Base-by-base conservation (phyloP, 768 basidiomycete genomes). In the Lactarius sp. region DNA sequence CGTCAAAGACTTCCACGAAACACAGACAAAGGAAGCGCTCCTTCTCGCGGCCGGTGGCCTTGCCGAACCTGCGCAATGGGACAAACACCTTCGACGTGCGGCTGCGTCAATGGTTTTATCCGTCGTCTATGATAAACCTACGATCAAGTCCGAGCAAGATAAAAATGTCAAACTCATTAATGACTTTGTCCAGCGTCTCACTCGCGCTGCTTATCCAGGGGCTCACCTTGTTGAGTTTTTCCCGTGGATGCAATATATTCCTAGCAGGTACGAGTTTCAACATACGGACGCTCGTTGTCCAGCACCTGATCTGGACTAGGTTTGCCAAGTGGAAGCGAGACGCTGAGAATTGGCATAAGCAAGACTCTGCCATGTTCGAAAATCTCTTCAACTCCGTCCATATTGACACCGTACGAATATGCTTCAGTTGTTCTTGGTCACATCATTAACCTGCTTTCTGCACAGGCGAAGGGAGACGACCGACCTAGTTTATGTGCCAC, bases 131-230 rank as follows among this genome's bases (percentile, higher is more conserved):
- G 68, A 66, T 49, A 33, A 60, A 8, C 61, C 68, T 5, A 61
- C 64, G 2, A 53, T 72, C 18, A 58, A 47, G 31, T 61, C 68
- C 7, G 68, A 69, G 34, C 42, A 56, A 27, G 70, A 70, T 49
- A 53, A 50, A 8, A 14, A 62, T 10, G 54, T 76, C 39, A 61
- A 50, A 13, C 64, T 67, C 13, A 69, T 76, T 13, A 65, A 69
- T 46, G 66, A 68, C 46, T 68, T 73, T 37, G 66, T 72, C 10
- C 51, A 65, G 8, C 70, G 75, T 9, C 59, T 77, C 16, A 73
- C 73, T 14, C 68, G 68, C 10, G 75, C 78, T 3, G 71, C 72
- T 9, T 69, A 71, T 41, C 78, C 77, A 42, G 78, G 78, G 2
- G 69, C 71, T 34, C 73, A 73, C 62, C 34, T 67, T 6, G 65